Percentiles rank a stretch among this genome's conserved stretches.
Conservation (phyloP, 2,329 filamentous ascomycete genomes). For the Penicillium sp. region DNA sequence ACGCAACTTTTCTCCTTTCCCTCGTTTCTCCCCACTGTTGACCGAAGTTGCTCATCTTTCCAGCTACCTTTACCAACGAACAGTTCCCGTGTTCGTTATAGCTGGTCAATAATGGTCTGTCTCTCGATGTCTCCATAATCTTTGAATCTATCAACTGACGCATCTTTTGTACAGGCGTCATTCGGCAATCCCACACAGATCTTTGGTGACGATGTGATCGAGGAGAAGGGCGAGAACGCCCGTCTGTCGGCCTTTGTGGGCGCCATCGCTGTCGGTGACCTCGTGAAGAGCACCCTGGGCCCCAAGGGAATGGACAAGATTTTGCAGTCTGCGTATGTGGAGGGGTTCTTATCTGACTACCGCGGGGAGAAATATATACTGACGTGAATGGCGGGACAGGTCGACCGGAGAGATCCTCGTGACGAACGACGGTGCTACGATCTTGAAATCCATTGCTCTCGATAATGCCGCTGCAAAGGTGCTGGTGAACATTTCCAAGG, state of each 20-base stretch:
- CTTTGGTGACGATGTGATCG: slow-evolving; percentile 92
- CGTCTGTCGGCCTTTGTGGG: slow-evolving; percentile 97
- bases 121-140: not conserved
- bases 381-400: slow-evolving; percentile 42
- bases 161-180: slow-evolving; percentile 28
- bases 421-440: slow-evolving; percentile 97
- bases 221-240: slow-evolving; percentile 99
- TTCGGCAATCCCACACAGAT: slow-evolving; percentile 83
- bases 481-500: slow-evolving; percentile 97
- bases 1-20: slow-evolving; percentile 29
- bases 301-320: slow-evolving; percentile 99
- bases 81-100: slow-evolving; percentile 18
- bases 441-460: slow-evolving; percentile 95
- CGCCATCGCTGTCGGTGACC: slow-evolving; percentile 92
- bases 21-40: slow-evolving; percentile 22
- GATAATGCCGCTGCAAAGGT: slow-evolving; percentile 99
- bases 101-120: slow-evolving; percentile 31
- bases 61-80: slow-evolving; percentile 21
- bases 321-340: slow-evolving; percentile 79
- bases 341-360: slow-evolving; percentile 7
- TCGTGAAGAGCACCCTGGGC: slow-evolving; percentile 95
- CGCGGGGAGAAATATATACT: slow-evolving; percentile 17
- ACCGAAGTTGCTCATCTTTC: slow-evolving; percentile 21
- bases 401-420: slow-evolving; percentile 97
- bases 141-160: not conserved